Evolutionary conservation across 2,329 filamentous ascomycete genomes (phyloP), one percentile per base, ranked within the genome.

Genomic region (Colletotrichum horii): DNA sequence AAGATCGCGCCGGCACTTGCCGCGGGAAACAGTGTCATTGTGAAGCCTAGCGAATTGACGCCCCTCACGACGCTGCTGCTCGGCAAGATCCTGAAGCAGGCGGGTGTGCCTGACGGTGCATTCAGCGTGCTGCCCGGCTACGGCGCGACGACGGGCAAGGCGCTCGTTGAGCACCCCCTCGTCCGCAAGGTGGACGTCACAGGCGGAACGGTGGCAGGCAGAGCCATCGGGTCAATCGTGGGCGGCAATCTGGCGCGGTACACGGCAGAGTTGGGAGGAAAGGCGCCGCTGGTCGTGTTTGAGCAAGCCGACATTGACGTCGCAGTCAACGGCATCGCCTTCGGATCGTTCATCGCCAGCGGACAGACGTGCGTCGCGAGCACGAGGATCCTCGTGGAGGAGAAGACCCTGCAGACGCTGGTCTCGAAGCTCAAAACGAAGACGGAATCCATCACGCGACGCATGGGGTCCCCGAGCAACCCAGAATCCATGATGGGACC

Each of bases 311-410:
- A 94, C 77, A 82, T 94, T 26, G 90, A 92, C 73, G 89, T 92
- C 52, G 92, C 93, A 16, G 92, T 94, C 79, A 93, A 93, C 68
- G 94, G 93, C 81, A 91, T 93, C 80, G 93, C 92, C 6, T 90
- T 91, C 78, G 89, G 89, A 4, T 88, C 89, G 8, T 91, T 90
- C 73, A 84, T 90, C 22, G 89, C 89, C 8, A 89, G 88, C 70
- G 89, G 89, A 0, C 89, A 91, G 83, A 90, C 88, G 2, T 91
- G 89, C 77, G 94, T 94, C 70, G 94, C 94, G 8, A 93, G 93
- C 68, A 95, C 94, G 52, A 90, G 94, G 80, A 91, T 96, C 81
- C 92, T 95, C 82, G 94, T 96, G 24, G 91, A 96, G 78, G 91
- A 93, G 77, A 84, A 84, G 43, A 90, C 96, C 80, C 89, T 94